Percentiles rank a stretch among this genome's conserved stretches.
These are phyloP conservation scores for Phytophthora agathidicida DNA, from an alignment of 352 stramenopile genomes.

Conservation along the genomic window DNA sequence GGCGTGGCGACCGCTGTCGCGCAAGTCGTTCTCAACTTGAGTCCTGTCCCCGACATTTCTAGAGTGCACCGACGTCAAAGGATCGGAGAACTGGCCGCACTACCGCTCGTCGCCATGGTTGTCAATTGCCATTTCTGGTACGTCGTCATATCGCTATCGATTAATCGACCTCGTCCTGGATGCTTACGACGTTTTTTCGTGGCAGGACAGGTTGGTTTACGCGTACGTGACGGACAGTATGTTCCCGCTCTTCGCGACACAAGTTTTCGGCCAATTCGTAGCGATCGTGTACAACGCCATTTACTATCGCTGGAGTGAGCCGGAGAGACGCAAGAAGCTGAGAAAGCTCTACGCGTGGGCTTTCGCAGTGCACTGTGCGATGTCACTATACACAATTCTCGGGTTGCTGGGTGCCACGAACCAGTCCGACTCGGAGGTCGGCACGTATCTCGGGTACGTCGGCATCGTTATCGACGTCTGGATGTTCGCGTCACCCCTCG, in stretches of 20 bases:
- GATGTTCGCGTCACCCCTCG: constrained; percentile 29
- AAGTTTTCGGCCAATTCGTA: constrained; percentile 22
- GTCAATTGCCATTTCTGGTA: constrained; percentile 36
- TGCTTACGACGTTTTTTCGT: neutral
- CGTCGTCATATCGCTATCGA: too few species aligned
- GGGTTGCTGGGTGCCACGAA: constrained; percentile 35
- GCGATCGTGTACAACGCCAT: constrained; percentile 20
- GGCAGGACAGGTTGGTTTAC: constrained; percentile 31
- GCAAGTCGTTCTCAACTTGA: constrained; percentile 26
- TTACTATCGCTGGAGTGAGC: constrained; percentile 23
- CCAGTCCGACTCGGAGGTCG: constrained; percentile 20
- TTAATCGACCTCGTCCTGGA: too few species aligned
- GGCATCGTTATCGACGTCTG: constrained; percentile 19
- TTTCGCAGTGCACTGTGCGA: constrained; percentile 14
- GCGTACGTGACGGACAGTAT: constrained; percentile 29
- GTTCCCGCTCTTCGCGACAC: constrained; percentile 32
- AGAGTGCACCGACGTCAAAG: constrained; percentile 11
- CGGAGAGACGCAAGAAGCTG: constrained; percentile 12
- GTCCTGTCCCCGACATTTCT: constrained; percentile 21
- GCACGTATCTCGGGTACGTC: constrained; percentile 24
- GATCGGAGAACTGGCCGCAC: constrained; percentile 21
- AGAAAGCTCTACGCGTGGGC: constrained; percentile 7
- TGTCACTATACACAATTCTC: constrained; percentile 40
- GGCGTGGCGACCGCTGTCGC: constrained; percentile 18
- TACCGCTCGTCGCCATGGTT: constrained; percentile 22